Evolutionary conservation across 2,329 filamentous ascomycete species (phyloP), one percentile per base, ranked within the genome.

Genomic region (Dendrostoma leiphaemia): DNA sequence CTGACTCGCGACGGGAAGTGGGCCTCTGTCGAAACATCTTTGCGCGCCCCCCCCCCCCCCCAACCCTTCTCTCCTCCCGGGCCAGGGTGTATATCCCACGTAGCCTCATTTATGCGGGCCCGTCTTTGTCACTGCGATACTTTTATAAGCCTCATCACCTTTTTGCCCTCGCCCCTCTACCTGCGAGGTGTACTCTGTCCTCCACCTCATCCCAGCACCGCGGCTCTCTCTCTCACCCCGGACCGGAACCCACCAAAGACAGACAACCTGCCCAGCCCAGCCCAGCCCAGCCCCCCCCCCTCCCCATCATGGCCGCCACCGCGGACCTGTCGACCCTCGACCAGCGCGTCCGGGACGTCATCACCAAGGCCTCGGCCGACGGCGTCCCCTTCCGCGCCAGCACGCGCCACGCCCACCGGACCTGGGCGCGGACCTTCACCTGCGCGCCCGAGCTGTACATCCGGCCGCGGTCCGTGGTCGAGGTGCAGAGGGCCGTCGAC

Each of bases 351-450:
- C 45, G 53, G 23, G 49, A 57, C 35, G 34, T 35, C 35, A 51
- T 59, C 43, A 45, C 57, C 15, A 57, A 53, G 34, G 52, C 51
- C 37, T 53, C 57, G 0, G n/a, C 24, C 9, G 70, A 74, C 53
- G 67, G 65, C 43, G 63, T 94, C 35, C 84, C 91, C 40, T 96
- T 97, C 74, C 89, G 87, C 68, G 89, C 90, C 6, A 80, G 79
- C 54, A 76, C 81, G 56, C 77, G 82, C 50, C 86, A 97, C 70
- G 73, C 86, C 46, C 94, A 97, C 75, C 86, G 87, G 64, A 99
- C 94, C 19, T 99, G 94, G 94, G 94, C 94, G 35, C 86, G 87
- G 66, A 97, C 94, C 47, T 97, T 95, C 74, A 86, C 89, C 65
- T 94, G 88, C 48, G 83, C 86, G 17, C 94, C 94, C 3, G 91